phyloP scores from a whole-genome alignment of 257 asterid species.

The Coffea eugenioides region DNA sequence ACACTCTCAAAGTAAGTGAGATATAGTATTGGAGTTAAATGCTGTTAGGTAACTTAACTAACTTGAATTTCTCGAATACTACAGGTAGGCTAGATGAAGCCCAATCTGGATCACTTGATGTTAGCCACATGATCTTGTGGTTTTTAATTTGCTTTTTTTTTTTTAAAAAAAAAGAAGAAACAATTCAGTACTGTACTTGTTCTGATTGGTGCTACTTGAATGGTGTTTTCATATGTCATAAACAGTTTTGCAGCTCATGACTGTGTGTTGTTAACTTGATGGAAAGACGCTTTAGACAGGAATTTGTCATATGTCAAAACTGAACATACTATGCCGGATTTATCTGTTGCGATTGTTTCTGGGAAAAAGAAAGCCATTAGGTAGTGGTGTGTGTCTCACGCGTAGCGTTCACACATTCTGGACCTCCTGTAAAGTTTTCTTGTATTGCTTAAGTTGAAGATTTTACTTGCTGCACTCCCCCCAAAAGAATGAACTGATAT shows the following conservation, averaged over 20 bases:
- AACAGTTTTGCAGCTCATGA: too few relatives aligned
- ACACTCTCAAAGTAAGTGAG: background rate
- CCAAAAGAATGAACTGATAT: too few relatives aligned
- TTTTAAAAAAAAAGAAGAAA: too few relatives aligned
- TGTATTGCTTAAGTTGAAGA: too few relatives aligned
- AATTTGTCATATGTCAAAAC: too few relatives aligned
- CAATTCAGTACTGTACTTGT: background rate
- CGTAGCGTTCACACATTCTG: too few relatives aligned
- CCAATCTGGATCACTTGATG: background rate
- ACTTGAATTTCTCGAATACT: background rate
- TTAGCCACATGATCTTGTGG: background rate
- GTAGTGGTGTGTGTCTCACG: background rate
- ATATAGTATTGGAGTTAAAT: background rate
- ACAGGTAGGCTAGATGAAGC: background rate
- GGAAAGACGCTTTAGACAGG: too few relatives aligned
- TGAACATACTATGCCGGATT: background rate
- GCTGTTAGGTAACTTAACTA: background rate
- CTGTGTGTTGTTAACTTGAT: too few relatives aligned
- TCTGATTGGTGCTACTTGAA: background rate
- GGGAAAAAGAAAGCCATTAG: background rate
- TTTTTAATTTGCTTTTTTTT: too few relatives aligned
- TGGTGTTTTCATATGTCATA: background rate
- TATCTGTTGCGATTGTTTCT: background rate
- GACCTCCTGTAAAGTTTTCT: too few relatives aligned
- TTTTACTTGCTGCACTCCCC: too few relatives aligned